Evolutionary conservation across 1,139 yeast genomes (phyloP), one percentile per base, ranked within the genome.

Genomic region (Debaryomyces fabryi): DNA sequence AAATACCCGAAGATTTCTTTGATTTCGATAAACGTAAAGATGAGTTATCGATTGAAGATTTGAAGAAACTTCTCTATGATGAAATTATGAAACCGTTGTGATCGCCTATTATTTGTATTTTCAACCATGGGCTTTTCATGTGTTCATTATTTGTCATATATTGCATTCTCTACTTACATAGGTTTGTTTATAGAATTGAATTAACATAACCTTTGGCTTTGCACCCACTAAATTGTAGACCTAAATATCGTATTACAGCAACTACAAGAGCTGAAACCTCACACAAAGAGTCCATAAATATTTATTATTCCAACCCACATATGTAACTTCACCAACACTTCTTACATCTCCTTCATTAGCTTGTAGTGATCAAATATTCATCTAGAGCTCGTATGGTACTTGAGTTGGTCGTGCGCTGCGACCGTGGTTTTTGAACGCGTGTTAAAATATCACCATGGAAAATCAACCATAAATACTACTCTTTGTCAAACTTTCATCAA

Each of bases 1-100:
- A 78, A 53, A 68, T 80, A 30, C 83, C 84, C 1, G 78, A 75
- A 42, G 83, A 80, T 56, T 83, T 83, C 58, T 85, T 86, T 67
- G 84, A 81, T 56, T 79, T 84, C 53, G 89, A 85, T 59, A 77
- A 76, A 52, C 74, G 68, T 41, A 80, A 80, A 61, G 81, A 80
- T 59, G 74, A 80, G 55, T 63, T 81, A 48, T 64, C 75, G 13
- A 63, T 79, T 20, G 62, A 65, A 35, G 83, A 80, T 49, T 66
- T 72, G 59, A 85, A 83, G 54, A 69, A 65, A 48, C 70, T 82
- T 74, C 67, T 85, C 35, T 85, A 76, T 58, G 79, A 81, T 45
- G 88, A 83, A 61, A 79, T 84, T 42, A 68, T 69, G 72, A 62
- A 63, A 50, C 72, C 72, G 32, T 62, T 67, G 44, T 66, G 56